Conservation (phyloP, 2,329 filamentous ascomycete species). For the Alternaria conjuncta region DNA sequence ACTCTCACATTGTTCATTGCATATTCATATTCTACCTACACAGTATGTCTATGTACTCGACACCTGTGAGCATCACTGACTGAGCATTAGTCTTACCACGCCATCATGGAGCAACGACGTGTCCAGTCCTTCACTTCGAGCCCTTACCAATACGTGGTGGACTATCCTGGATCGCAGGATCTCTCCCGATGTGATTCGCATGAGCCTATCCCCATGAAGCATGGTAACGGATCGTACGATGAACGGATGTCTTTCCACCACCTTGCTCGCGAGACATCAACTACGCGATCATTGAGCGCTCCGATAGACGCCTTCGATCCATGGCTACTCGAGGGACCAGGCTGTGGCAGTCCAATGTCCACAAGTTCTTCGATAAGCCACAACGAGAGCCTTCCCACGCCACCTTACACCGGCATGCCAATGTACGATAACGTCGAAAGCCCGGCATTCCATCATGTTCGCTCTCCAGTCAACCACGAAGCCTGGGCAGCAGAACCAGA, state of each 20-base stretch:
- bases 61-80: not conserved
- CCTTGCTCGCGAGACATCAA: constrained; percentile 1
- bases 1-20: no score
- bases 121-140: constrained; percentile 14
- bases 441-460: not conserved
- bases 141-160: constrained; percentile 11
- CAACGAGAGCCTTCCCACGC: constrained; percentile 19
- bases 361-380: constrained; percentile 18
- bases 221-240: constrained; percentile 12
- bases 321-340: constrained; percentile 18
- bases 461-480: not conserved
- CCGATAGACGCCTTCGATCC: constrained; percentile 13
- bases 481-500: not conserved
- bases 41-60: not conserved
- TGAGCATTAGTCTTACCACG: not conserved
- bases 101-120: constrained; percentile 16
- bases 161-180: constrained; percentile 2
- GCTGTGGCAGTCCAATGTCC: constrained; percentile 18
- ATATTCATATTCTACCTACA: not conserved
- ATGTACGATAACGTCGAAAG: not conserved
- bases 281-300: constrained; percentile 5
- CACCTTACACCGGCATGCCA: constrained; percentile 2
- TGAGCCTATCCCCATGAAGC: constrained; percentile 1
- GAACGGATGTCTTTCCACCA: constrained; percentile 3
- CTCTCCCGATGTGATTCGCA: constrained; percentile 1